These are phyloP conservation scores for Melaleuca alternifolia DNA, from an alignment of 345 rosid species.

Conservation along the genomic window DNA sequence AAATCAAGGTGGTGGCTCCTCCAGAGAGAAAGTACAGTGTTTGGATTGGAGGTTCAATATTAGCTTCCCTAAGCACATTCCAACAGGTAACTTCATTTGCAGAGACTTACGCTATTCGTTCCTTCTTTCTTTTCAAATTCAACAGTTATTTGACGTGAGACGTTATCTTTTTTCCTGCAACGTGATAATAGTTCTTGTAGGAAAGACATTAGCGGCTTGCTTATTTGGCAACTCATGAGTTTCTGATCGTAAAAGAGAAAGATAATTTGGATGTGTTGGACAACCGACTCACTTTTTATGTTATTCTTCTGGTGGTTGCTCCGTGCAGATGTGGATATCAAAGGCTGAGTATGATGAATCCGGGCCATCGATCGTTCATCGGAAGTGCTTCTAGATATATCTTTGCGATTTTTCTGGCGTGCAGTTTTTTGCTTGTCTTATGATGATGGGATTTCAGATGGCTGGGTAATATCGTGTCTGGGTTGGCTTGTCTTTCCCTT, in stretches of 20 bases:
- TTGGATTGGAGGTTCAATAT: constrained; percentile 24
- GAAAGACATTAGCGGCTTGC: background rate
- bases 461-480: background rate
- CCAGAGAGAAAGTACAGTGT: constrained; percentile 28
- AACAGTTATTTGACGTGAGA: background rate
- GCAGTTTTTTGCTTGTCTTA: background rate
- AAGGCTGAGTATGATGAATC: constrained; percentile 18
- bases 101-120: background rate
- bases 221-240: background rate
- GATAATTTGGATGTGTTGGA: background rate
- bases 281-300: background rate
- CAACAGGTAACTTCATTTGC: constrained; percentile 14
- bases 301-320: background rate
- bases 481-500: background rate
- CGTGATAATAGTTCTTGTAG: background rate
- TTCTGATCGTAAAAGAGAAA: background rate
- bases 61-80: constrained; percentile 27
- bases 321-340: constrained; percentile 20
- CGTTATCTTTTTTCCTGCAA: background rate
- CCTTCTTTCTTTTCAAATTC: background rate
- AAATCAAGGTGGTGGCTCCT: constrained; percentile 26
- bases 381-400: constrained; percentile 18
- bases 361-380: constrained; percentile 18
- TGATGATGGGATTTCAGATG: constrained; percentile 1
- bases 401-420: background rate